Base-by-base conservation (phyloP, 768 basidiomycete species). In the Nidula microcarpa region DNA sequence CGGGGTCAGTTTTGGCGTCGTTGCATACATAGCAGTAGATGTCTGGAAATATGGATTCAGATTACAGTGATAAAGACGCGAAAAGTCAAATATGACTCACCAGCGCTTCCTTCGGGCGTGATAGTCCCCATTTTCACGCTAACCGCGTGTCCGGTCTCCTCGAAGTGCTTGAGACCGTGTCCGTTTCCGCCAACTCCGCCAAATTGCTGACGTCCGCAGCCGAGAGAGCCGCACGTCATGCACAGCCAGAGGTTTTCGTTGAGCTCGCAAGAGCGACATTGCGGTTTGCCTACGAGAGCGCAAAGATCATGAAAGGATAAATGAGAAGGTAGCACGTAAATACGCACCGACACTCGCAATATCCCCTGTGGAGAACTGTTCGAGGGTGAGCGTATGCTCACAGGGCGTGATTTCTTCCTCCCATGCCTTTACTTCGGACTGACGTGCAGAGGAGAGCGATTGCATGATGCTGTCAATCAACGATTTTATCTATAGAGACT, bases 391-490 rank as follows among this genome's bases (percentile, higher is more conserved):
- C 0, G 81, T 80, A 52, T 99, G 97, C 62, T 92, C 87, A 76
- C 97, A 99, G 6, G 92, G 70, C 0, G 74, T 62, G 41, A 97
- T 87, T 59, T 98, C 96, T 67, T 98, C 95, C 66, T 98, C 94
- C 97, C 97, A 99, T 5, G 97, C 89, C 69, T 97, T 89, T 47
- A 99, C 89, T 62, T 98, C 94, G 0, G 89, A 92, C 64, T 96
- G 89, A 47, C 94, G 90, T 0, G 92, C 89, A 1, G 93, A 95
- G 0, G 94, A 93, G 60, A 92, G 74, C 1, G 94, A 86, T 1
- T 78, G 73, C 84, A 97, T 86, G 52, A 96, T 75, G 0, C 80
- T 84, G 17, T 86, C 78, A 4, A 82, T 73, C 8, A 94, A 70
- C 0, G 72, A 62, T 57, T 78, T 79, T 39, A 84, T 72, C 83